Percentiles rank a stretch among this genome's conserved stretches.
phyloP scores from a whole-genome alignment of 2,329 filamentous ascomycete species.

The Penicillium oxalicum region DNA sequence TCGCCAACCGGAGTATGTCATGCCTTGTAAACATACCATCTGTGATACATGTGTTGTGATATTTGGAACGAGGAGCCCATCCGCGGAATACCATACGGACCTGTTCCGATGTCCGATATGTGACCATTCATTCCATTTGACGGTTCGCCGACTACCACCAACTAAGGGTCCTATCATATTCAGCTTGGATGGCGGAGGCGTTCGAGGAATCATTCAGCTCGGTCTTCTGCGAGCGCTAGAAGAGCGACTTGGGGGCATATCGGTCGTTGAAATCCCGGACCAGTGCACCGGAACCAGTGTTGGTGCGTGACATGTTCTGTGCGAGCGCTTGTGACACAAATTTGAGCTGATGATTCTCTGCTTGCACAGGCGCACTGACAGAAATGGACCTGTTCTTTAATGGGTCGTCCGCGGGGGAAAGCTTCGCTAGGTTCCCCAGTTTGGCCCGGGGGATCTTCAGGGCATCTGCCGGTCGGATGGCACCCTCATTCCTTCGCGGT shows the following conservation, averaged over 20 bases:
- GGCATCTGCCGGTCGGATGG: too few relatives aligned
- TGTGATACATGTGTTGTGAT: conserved; percentile 15
- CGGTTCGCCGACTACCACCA: conserved; percentile 13
- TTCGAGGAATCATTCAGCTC: conserved; percentile 15
- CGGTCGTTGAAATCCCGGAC: conserved; percentile 5
- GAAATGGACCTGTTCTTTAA: conserved; percentile 13
- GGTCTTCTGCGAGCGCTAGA: conserved; percentile 14
- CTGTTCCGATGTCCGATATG: conserved; percentile 8
- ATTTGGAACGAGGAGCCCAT: conserved; percentile 3
- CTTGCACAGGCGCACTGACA: conserved; percentile 9
- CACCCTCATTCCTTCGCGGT: background rate
- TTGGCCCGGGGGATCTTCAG: conserved; percentile 14
- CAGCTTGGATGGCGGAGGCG: conserved; percentile 16
- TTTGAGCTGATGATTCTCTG: too few relatives aligned
- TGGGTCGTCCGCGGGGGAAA: conserved; percentile 4
- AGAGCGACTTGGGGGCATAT: conserved; percentile 6
- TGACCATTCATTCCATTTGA: background rate
- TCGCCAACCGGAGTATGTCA: conserved; percentile 14
- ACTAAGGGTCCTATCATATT: conserved; percentile 14
- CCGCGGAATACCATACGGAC: conserved; percentile 7
- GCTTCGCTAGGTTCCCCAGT: conserved; percentile 13
- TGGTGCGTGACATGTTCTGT: conserved; percentile 7
- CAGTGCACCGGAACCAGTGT: conserved; percentile 13
- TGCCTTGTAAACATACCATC: conserved; percentile 15
- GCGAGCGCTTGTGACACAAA: too few relatives aligned